phyloP scores from a whole-genome alignment of 225 moss, liverwort and hornwort species.

The Marchantia polymorpha region DNA sequence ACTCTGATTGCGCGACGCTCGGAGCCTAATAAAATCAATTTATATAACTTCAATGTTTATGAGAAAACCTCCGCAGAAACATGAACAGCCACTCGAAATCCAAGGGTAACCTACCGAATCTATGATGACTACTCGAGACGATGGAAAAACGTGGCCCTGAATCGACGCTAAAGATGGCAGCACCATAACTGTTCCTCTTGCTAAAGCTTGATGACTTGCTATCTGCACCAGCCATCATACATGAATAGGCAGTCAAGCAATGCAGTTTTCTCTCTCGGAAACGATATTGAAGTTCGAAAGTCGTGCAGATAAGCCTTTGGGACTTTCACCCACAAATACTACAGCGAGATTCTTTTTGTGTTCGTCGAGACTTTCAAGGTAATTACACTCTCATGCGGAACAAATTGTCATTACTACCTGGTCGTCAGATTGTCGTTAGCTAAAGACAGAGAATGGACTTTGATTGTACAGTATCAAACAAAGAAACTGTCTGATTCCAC shows the following conservation, averaged over 20 bases:
- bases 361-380: too few relatives aligned
- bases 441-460: background rate
- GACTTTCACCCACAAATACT: too few relatives aligned
- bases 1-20: too few relatives aligned
- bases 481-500: background rate
- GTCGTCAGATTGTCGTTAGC: background rate
- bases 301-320: too few relatives aligned
- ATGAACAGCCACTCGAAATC: background rate
- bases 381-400: too few relatives aligned
- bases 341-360: too few relatives aligned
- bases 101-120: constrained; percentile 10
- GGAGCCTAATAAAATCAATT: too few relatives aligned
- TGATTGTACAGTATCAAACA: background rate
- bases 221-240: constrained; percentile 10
- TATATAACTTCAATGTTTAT: background rate
- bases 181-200: constrained; percentile 24
- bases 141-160: constrained; percentile 24
- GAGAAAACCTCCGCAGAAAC: background rate
- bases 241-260: background rate
- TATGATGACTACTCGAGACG: constrained; percentile 17
- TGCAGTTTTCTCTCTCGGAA: too few relatives aligned
- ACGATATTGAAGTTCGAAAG: too few relatives aligned
- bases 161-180: constrained; percentile 28
- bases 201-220: constrained; percentile 23
- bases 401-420: background rate